Evolutionary conservation across 225 moss, liverwort and hornwort genomes (phyloP), one percentile per base, ranked within the genome.

Genomic region (Marchantia polymorpha): DNA sequence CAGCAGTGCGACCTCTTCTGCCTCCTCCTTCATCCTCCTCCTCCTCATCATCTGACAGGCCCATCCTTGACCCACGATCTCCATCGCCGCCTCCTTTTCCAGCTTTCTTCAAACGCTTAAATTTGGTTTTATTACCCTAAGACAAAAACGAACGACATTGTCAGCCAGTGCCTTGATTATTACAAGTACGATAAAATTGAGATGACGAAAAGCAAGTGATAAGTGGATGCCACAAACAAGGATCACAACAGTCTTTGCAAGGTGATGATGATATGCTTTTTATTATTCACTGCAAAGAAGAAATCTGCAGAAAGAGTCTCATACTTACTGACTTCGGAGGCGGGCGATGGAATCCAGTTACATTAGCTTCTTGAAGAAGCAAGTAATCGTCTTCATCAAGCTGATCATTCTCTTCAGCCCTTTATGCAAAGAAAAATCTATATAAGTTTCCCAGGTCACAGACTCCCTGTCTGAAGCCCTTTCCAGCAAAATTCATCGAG

Each of bases 311-410:
- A 59, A 58, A 63, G 4, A 46, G 6, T 10, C 51, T 19, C 47
- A 6, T 26, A 71, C 86, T 77, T 77, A 89, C 94, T 81, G 90
- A 85, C 91, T 95, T 99, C 7, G 91, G 86, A 7, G 87, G 86
- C 26, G 94, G 99, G 31, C 93, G 92, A 84, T 92, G 99, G 78
- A 95, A 95, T 66, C 94, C 94, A 71, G 88, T 90, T 25, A 95
- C 91, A 68, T 99, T 99, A 22, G 95, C 95, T 81, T 99, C 99
- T 84, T 92, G 90, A 15, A 99, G 90, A 64, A 99, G 88, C 84
- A 95, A 95, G 69, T 99, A 99, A 83, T 99, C 99, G 81, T 99
- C 99, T 75, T 99, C 95, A 66, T 99, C 99, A 25, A 99, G 95
- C 83, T 92, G 89, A 82, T 93, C 92, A 0, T 87, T 86, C 65